Evolutionary conservation across 164 flowering plant genomes (phyloP).

Genomic region (Sedum album): DNA sequence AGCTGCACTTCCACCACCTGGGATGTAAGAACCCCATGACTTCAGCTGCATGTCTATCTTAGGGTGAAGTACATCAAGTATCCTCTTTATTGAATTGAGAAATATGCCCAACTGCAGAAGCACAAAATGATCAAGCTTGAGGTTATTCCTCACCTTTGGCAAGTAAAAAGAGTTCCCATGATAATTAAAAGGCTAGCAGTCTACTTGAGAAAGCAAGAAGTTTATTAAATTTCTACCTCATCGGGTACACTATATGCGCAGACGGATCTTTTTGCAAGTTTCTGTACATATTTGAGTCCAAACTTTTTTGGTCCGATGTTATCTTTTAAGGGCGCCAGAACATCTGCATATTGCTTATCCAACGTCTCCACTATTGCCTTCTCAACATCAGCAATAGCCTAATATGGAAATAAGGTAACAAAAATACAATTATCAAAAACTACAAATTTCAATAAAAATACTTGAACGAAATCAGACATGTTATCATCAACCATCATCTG

Average conservation of each 20-base stretch:
- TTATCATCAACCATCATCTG: no score
- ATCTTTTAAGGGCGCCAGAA: conserved; percentile 79
- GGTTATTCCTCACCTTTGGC: not conserved
- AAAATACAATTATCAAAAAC: not conserved
- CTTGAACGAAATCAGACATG: not conserved
- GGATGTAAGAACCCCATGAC: conserved; percentile 79
- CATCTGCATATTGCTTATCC: conserved; percentile 89
- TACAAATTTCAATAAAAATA: not conserved
- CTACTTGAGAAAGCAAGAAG: not conserved
- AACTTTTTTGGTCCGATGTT: conserved; percentile 65
- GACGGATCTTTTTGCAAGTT: conserved; percentile 60
- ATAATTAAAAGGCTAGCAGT: not conserved
- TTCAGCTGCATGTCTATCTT: conserved; percentile 67
- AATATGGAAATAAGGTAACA: not conserved
- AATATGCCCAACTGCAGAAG: conserved; percentile 68
- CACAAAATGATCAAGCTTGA: not conserved
- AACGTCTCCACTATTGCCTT: conserved; percentile 82
- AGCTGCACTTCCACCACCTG: conserved; percentile 48
- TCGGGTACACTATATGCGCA: conserved; percentile 53
- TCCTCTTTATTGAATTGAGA: conserved; percentile 83
- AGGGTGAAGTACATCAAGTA: conserved; percentile 80
- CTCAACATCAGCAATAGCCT: conserved; percentile 91
- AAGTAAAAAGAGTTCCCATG: not conserved
- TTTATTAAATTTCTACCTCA: conserved; percentile 39
- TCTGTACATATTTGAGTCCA: conserved; percentile 86